Base-by-base conservation (phyloP, 352 stramenopile species). In the Elongisporangium anandrum region DNA sequence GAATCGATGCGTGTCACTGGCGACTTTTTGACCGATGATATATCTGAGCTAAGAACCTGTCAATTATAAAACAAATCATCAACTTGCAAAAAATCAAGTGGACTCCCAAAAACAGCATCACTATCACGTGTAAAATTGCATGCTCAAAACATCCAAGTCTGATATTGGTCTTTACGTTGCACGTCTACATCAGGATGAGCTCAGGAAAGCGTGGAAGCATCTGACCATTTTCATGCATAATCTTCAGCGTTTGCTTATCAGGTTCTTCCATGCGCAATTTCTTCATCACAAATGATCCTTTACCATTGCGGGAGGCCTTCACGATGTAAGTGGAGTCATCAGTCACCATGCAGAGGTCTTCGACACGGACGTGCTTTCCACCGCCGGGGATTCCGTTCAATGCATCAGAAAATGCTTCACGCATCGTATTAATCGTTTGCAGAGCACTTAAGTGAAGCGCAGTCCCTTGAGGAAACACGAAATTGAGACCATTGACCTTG, bases 401-500 rank as follows among this genome's bases (percentile, higher is more conserved):
- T 2, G 82, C 70, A 9, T 74, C 48, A 3, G 82, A 92, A 49
- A 92, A 73, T 34, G 76, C 72, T 17, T 77, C 62, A 0, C 82
- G 79, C 15, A 90, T 56, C 1, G 50, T 53, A 26, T 92, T 92
- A 21, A 92, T 61, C 15, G 61, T 68, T 7, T 64, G 57, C 12
- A 92, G 50, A 0, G 72, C 61, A 22, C 75, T 55, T 17, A 82
- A 49, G 4, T 64, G 71, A 29, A 92, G 61, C 7, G 68, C 69
- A 41, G 71, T 84, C 55, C 81, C 81, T 9, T 48, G 57, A 2
- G 79, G 79, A 52, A 90, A 77, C 8, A 59, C 64, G 1, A 72
- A 66, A 21, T 84, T 66, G 61, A 86, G 74, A 6, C 73, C 70
- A 23, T 88, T 75, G 20, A 94, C 70, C 54, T 89, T 87, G 39